Evolutionary conservation across 2,329 filamentous ascomycete species (phyloP), one percentile per base, ranked within the genome.

Genomic region (Fusarium avenaceum): DNA sequence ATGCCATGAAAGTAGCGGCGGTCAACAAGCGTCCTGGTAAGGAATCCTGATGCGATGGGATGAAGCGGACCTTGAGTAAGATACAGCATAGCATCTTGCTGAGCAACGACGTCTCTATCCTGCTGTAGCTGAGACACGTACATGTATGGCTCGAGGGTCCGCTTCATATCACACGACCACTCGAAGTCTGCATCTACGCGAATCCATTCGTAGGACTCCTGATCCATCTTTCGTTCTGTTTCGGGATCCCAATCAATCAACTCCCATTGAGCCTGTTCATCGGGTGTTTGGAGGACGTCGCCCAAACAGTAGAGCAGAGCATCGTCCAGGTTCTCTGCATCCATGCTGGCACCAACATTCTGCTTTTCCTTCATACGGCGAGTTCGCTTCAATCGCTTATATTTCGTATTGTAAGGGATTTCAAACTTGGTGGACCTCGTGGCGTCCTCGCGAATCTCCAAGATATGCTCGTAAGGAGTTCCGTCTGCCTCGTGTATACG

Each of bases 371-470:
- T 94, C 76, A 95, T 89, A 32, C 92, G 85, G 44, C 91, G 88
- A 61, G 92, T 97, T 46, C 94, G 86, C 83, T 99, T 99, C 4
- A 99, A 85, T 10, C 96, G 90, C 82, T 98, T 99, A 82, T 99
- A 99, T 77, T 99, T 99, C 1, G 96, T 99, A 74, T 98, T 98
- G 80, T 99, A 99, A 1, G 95, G 94, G 63, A 99, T 97, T 65
- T 97, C 94, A 62, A 98, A 92, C 76, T 92, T 96, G 24, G 85
- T 85, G 2, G 82, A 83, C 71, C 91, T 93, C 4, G 92, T 92
- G 15, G 89, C 87, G 28, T 91, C 90, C 71, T 97, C 94, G 63
- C 94, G 94, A 76, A 99, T 97, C 74, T 97, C 93, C 32, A 98
- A 90, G 66, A 97, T 97, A 76, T 99, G 96, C 77, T 99, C 96